Conservation (phyloP, 805 yeast genomes). For the Wilhelminamyces savonicus region DNA sequence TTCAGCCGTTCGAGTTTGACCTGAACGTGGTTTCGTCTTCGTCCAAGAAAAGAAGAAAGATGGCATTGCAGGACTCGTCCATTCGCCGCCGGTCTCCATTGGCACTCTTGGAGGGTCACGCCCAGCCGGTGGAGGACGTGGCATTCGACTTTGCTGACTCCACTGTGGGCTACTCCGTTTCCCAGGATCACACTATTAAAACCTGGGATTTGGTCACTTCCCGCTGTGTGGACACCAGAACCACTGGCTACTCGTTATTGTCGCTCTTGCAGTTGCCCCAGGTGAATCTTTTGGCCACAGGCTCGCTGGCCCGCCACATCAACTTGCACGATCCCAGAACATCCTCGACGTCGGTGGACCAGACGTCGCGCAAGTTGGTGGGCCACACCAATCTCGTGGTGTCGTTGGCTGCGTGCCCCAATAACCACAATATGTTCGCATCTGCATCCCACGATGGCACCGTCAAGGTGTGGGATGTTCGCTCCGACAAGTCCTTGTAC, state of each 20-base stretch:
- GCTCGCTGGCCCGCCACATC: conserved; percentile 98
- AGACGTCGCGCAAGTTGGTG: conserved; percentile 50
- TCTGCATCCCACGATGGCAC: conserved; percentile 97
- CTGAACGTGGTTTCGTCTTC: conserved; percentile 53
- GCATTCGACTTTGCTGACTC: conserved; percentile 66
- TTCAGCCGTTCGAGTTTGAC: conserved; percentile 40
- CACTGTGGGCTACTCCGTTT: conserved; percentile 86
- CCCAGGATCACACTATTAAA: conserved; percentile 91
- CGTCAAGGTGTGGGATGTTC: conserved; percentile 90
- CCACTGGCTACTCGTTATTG: conserved; percentile 78
- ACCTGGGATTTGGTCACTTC: conserved; percentile 95
- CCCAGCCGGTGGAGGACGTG: conserved; percentile 82
- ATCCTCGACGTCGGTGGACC: conserved; percentile 54
- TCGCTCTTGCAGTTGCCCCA: conserved; percentile 66
- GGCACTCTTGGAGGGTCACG: conserved; percentile 71
- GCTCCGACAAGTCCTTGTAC: conserved; percentile 77
- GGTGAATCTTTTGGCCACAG: conserved; percentile 72
- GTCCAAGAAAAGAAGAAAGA: conserved; percentile 80
- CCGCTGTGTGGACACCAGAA: conserved; percentile 78
- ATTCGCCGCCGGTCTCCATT: conserved; percentile 80
- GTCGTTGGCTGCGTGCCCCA: conserved; percentile 66
- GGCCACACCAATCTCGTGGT: conserved; percentile 94
- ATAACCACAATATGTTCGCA: conserved; percentile 72
- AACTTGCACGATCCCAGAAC: conserved; percentile 88
- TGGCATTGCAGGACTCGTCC: conserved; percentile 70